Base-by-base conservation (phyloP, 1,284 basidiomycete species). In the Cystobasidium pallidum region DNA sequence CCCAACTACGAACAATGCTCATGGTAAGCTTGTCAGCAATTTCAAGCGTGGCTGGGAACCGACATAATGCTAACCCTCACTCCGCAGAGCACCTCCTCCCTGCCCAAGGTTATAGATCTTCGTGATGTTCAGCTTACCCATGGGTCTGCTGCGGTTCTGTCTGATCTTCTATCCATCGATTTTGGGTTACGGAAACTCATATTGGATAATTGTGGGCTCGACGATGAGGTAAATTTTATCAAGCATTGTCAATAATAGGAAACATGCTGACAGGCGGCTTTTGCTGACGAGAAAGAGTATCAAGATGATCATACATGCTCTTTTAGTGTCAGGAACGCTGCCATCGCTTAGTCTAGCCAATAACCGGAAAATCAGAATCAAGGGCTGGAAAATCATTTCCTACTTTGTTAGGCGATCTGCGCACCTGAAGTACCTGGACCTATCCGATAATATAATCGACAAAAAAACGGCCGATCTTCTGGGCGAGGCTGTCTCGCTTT, bases 291-390 rank as follows among this genome's bases (percentile, higher is more conserved):
- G 28, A 28, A 76, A 92, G 89, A 87, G 86, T 54, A 80, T 98
- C 68, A 96, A 96, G 82, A 91, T 91, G 0, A 88, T 98, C 21
- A 83, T 98, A 0, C 94, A 97, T 79, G 88, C 93, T 0, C 85
- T 99, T 0, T 86, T 97, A 65, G 90, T 97, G 58, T 90, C 91
- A 21, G 87, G 88, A 24, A 88, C 88, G 0, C 83, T 98, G 34
- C 89, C 90, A 0, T 91, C 89, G 77, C 84, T 98, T 26, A 93
- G 91, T 10, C 83, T 99, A 24, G 89, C 92, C 1, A 91, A 91
- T 24, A 98, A 98, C 80, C 85, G 88, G 78, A 88, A 88, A 72
- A 84, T 98, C 65, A 91, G 91, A 77, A 81, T 86, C 0, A 82
- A 86, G 13, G 91, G 91, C 0, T 97, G 94, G 85, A 86, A 88